These are phyloP conservation scores for Alternaria brassicae DNA, from an alignment of 2,329 filamentous ascomycete species.

Conservation along the genomic window DNA sequence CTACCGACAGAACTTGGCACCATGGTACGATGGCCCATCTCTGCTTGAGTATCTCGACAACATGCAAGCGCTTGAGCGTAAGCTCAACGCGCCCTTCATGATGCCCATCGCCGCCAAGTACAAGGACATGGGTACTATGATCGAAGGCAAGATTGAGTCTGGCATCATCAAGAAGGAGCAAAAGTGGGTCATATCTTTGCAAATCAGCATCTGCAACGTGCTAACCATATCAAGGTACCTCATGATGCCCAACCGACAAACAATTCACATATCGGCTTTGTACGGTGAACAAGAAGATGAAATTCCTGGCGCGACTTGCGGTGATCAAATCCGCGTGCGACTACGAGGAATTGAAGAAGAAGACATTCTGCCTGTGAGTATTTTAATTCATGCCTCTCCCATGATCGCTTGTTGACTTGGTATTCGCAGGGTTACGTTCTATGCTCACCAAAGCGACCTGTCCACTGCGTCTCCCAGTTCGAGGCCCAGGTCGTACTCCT, in stretches of 20 bases:
- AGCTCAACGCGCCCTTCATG: slow-evolving; percentile 98
- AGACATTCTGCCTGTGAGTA: slow-evolving; percentile 77
- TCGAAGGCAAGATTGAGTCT: slow-evolving; percentile 96
- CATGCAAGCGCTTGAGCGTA: slow-evolving; percentile 92
- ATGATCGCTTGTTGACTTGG: background rate
- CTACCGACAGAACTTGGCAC: slow-evolving; percentile 61
- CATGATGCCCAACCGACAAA: slow-evolving; percentile 95
- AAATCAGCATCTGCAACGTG: background rate
- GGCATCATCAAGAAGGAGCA: slow-evolving; percentile 47
- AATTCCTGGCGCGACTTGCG: slow-evolving; percentile 79
- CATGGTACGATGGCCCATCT: slow-evolving; percentile 89
- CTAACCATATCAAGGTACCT: slow-evolving; percentile 72
- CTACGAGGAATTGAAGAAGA: slow-evolving; percentile 97
- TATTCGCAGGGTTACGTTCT: slow-evolving; percentile 74
- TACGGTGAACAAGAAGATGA: slow-evolving; percentile 98
- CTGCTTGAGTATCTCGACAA: slow-evolving; percentile 94
- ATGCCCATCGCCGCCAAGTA: slow-evolving; percentile 98
- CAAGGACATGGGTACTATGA: slow-evolving; percentile 94
- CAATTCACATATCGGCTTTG: slow-evolving; percentile 79
- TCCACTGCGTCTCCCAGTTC: slow-evolving; percentile 87
- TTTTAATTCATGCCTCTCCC: background rate
- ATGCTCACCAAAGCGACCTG: slow-evolving; percentile 90
- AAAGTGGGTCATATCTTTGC: background rate
- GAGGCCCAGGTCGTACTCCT: slow-evolving; percentile 97
- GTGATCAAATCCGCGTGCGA: slow-evolving; percentile 92